A percentile compares a stretch with the other conserved stretches of the same genome.
These are phyloP conservation scores for Schizopora paradoxa DNA, from an alignment of 1,284 basidiomycete genomes.

Conservation along the genomic window DNA sequence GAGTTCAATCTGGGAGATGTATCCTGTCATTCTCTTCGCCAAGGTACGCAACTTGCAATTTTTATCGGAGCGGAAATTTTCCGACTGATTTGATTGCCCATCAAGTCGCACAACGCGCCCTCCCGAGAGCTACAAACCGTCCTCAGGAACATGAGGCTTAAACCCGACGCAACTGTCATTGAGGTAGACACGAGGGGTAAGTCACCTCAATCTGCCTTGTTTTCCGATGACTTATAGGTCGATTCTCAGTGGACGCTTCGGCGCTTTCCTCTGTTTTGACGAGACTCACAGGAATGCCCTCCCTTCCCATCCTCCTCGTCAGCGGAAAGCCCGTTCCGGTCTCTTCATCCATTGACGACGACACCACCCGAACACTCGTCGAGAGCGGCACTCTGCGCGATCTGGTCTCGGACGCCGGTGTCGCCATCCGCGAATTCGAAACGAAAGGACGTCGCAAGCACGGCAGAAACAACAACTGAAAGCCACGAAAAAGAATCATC, in stretches of 20 bases:
- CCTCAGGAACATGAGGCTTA: conserved; percentile 54
- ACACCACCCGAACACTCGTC: conserved; percentile 39
- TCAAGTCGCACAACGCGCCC: conserved; percentile 53
- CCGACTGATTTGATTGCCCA: not conserved
- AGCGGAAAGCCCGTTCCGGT: conserved; percentile 58
- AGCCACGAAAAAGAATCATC: too few relatives aligned
- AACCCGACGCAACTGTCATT: conserved; percentile 64
- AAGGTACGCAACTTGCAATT: conserved; percentile 41
- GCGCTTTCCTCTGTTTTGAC: conserved; percentile 43
- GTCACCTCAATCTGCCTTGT: not conserved
- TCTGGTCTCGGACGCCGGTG: conserved; percentile 52
- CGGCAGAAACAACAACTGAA: too few relatives aligned
- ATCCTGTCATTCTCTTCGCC: conserved; percentile 75
- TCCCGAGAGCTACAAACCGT: conserved; percentile 66
- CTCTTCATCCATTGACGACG: conserved; percentile 50
- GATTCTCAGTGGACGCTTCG: conserved; percentile 32
- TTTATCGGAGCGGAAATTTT: not conserved
- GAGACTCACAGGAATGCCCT: conserved; percentile 48
- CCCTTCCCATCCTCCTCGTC: conserved; percentile 68
- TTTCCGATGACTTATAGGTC: not conserved
- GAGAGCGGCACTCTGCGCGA: conserved; percentile 47
- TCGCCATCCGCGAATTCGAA: too few relatives aligned
- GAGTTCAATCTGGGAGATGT: conserved; percentile 60
- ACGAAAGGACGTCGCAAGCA: too few relatives aligned
- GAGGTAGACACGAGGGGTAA: conserved; percentile 59